Conservation (phyloP, 257 asterid species). For the Petunia axillaris region DNA sequence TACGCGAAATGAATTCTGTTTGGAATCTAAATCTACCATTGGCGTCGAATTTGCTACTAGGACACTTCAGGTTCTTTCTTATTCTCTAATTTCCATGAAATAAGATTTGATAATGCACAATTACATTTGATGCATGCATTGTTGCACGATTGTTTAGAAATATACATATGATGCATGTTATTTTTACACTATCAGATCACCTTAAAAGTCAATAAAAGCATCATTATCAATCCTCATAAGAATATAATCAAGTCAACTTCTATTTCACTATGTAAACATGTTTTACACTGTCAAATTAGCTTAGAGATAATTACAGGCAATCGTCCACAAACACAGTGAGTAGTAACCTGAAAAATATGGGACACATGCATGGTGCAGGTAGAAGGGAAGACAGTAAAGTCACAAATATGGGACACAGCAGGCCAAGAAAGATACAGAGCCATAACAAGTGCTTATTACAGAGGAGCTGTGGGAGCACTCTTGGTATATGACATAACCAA, state of each 20-base stretch:
- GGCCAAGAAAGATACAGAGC: constrained; percentile 58
- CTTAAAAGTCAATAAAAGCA: no score
- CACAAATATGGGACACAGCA: constrained; percentile 65
- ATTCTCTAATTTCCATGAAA: neutral
- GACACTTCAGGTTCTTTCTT: constrained; percentile 46
- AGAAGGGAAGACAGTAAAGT: constrained; percentile 53
- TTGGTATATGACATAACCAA: constrained; percentile 51
- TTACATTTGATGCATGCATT: no score
- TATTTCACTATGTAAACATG: neutral
- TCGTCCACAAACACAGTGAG: no score
- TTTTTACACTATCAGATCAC: no score
- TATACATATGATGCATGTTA: no score
- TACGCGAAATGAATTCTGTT: constrained; percentile 48
- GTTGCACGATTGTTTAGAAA: no score
- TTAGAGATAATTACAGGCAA: no score
- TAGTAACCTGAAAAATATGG: no score
- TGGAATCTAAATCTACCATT: constrained; percentile 56
- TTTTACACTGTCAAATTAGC: neutral
- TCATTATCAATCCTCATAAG: no score
- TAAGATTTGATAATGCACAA: no score
- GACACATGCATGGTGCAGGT: constrained; percentile 34
- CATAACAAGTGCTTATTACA: constrained; percentile 54
- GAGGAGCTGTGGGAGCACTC: constrained; percentile 60
- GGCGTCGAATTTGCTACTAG: constrained; percentile 60
- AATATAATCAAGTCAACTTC: no score